Percentiles rank a stretch among this genome's conserved stretches.
phyloP scores from a whole-genome alignment of 164 flowering plant genomes.

The Vitis vinifera region DNA sequence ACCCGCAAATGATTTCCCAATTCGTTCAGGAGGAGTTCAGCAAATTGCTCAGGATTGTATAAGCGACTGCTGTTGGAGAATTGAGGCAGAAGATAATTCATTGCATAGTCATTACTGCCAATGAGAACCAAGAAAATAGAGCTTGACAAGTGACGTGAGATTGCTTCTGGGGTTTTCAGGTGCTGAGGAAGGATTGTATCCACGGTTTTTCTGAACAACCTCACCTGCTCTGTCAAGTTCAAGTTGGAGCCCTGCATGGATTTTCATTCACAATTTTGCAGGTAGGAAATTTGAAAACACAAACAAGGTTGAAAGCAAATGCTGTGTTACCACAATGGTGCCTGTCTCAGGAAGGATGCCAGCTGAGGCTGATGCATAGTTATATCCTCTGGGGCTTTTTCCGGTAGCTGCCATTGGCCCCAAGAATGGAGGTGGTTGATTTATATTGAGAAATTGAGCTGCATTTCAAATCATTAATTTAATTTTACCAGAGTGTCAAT shows the following conservation, averaged over 20 bases:
- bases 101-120: conserved; percentile 9
- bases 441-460: conserved; percentile 4
- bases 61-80: not conserved
- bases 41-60: not conserved
- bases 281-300: no score
- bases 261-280: no score
- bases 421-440: not conserved
- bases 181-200: no score
- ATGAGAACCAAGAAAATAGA: conserved; percentile 1
- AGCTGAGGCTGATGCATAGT: conserved; percentile 8
- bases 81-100: conserved; percentile 1
- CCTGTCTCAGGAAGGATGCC: conserved; percentile 10
- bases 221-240: conserved; percentile 1
- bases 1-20: not conserved
- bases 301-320: not conserved
- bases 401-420: not conserved
- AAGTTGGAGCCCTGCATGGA: not conserved
- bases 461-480: not conserved
- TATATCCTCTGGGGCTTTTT: not conserved
- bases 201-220: not conserved
- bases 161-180: not conserved
- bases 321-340: not conserved
- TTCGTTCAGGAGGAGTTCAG: no score
- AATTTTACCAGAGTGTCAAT: no score
- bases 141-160: not conserved